Conservation (phyloP, 176 grass and related monocot genomes). For the Rhynchospora pubera region DNA sequence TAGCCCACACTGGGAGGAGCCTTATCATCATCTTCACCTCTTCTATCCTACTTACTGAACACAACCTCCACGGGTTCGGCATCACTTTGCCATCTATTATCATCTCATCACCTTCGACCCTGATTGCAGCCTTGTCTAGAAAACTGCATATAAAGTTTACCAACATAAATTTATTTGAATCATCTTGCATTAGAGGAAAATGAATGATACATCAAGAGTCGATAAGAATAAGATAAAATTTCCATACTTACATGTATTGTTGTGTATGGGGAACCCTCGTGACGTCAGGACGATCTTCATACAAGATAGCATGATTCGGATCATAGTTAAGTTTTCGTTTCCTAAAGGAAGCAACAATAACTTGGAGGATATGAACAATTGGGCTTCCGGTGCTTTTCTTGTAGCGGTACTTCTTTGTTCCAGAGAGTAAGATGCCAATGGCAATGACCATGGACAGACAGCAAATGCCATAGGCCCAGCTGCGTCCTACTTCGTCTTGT, state of each 20-base stretch:
- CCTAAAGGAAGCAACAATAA: conserved; percentile 45
- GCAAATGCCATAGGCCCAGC: conserved; percentile 84
- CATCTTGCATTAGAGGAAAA: not conserved
- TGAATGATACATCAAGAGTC: not conserved
- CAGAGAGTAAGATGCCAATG: conserved; percentile 47
- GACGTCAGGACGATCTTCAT: conserved; percentile 38
- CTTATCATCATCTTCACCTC: conserved; percentile 81
- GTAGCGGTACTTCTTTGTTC: conserved; percentile 62
- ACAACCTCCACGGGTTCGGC: conserved; percentile 60
- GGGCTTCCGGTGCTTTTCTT: conserved; percentile 60
- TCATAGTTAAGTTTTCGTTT: conserved; percentile 36
- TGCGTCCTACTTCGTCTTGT: conserved; percentile 67
- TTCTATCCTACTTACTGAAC: conserved; percentile 63
- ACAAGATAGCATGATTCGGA: conserved; percentile 16
- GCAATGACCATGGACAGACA: conserved; percentile 52
- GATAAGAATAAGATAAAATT: not conserved
- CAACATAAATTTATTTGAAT: not conserved
- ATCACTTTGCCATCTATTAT: conserved; percentile 7
- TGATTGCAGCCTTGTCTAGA: conserved; percentile 63
- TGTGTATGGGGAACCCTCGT: conserved; percentile 41
- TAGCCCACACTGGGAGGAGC: conserved; percentile 77
- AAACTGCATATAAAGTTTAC: conserved; percentile 30
- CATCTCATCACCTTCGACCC: conserved; percentile 39
- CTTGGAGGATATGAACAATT: conserved; percentile 78
- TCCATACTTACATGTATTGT: conserved; percentile 38